A percentile compares a stretch with the other conserved stretches of the same genome.
phyloP scores from a whole-genome alignment of 2,329 filamentous ascomycete genomes.

The Clathrospora elynae region DNA sequence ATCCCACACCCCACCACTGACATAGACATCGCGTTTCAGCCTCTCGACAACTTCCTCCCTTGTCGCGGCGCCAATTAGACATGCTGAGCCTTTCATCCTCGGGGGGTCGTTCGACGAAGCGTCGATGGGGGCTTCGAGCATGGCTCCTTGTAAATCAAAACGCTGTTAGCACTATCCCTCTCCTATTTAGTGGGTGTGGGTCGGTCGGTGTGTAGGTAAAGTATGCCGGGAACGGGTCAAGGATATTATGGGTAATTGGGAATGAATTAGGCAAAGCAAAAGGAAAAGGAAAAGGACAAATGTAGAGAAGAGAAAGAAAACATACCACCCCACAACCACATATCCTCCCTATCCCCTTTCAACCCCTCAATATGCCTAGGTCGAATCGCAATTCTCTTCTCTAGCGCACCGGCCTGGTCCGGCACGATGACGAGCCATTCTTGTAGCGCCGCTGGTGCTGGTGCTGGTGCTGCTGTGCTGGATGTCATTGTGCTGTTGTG shows the following conservation, averaged over 20 bases:
- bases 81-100: constrained; percentile 74
- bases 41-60: constrained; percentile 71
- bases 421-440: constrained; percentile 60
- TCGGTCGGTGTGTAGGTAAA: background rate
- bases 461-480: constrained; percentile 15
- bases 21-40: constrained; percentile 75
- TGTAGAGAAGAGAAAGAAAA: constrained; percentile 5
- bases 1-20: constrained; percentile 77
- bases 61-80: constrained; percentile 69
- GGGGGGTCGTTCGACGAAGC: constrained; percentile 63
- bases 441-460: too few relatives aligned
- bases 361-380: constrained; percentile 42
- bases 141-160: too few relatives aligned
- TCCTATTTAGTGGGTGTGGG: background rate
- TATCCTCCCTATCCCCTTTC: constrained; percentile 32
- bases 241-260: background rate
- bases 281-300: background rate
- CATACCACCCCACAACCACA: constrained; percentile 47
- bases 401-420: constrained; percentile 50
- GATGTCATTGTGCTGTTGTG: constrained; percentile 31
- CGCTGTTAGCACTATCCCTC: constrained; percentile 1
- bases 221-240: background rate
- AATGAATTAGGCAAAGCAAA: background rate
- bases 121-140: constrained; percentile 52
- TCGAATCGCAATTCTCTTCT: constrained; percentile 52